phyloP scores from a whole-genome alignment of 2,329 filamentous ascomycete species.

The Chaetothyriales sp. region DNA sequence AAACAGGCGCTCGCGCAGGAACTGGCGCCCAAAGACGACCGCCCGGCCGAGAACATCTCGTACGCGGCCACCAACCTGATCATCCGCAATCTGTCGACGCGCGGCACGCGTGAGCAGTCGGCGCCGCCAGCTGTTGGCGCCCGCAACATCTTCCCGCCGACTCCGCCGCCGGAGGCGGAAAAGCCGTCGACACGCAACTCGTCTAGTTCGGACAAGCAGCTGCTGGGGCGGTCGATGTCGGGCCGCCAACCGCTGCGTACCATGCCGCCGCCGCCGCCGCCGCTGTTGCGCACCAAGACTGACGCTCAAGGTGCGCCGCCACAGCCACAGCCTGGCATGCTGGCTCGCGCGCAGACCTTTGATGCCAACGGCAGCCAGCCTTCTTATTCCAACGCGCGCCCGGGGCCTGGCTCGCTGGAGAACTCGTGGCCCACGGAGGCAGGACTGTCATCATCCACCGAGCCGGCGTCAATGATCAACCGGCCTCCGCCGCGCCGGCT shows the following conservation, averaged over 20 bases:
- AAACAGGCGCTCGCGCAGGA: slow-evolving; percentile 34
- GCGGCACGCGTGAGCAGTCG: slow-evolving; percentile 58
- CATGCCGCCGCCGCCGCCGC: slow-evolving; percentile 21
- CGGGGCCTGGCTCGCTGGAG: slow-evolving; percentile 20
- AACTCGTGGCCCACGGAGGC: slow-evolving; percentile 10
- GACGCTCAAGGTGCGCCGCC: slow-evolving; percentile 6
- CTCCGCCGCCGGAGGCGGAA: slow-evolving; percentile 86
- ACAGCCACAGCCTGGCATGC: slow-evolving; percentile 10
- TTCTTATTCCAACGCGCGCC: slow-evolving; percentile 21
- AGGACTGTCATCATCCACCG: slow-evolving; percentile 2
- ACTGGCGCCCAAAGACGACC: slow-evolving; percentile 47
- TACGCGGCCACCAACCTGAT: slow-evolving; percentile 89
- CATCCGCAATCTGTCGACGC: slow-evolving; percentile 66
- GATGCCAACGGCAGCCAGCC: slow-evolving; percentile 19
- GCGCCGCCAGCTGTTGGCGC: slow-evolving; percentile 54
- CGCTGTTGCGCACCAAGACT: slow-evolving; percentile 22
- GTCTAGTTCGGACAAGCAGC: slow-evolving; percentile 16
- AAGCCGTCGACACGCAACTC: slow-evolving; percentile 29
- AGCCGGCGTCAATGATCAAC: slow-evolving; percentile 5
- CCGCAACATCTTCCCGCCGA: slow-evolving; percentile 85
- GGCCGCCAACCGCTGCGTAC: slow-evolving; percentile 30
- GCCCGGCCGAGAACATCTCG: slow-evolving; percentile 70
- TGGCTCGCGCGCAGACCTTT: slow-evolving; percentile 11
- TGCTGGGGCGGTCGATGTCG: slow-evolving; percentile 35
- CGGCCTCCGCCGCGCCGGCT: slow-evolving; percentile 12